Conservation (phyloP, 192 early-diverging fungal species). For the Rhizoclosmatium globosum region DNA sequence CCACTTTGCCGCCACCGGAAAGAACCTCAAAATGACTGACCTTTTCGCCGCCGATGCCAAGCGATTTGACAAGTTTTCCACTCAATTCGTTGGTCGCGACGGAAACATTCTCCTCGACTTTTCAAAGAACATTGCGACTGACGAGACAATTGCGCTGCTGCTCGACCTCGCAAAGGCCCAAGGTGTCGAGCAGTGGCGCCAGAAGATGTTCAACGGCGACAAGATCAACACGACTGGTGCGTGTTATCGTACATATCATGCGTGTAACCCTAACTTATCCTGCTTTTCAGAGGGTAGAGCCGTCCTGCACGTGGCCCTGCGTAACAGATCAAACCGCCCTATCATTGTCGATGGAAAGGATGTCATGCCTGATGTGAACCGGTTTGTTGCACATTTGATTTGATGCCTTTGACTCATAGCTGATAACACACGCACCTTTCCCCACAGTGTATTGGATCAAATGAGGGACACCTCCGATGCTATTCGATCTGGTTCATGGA, state of each 20-base stretch:
- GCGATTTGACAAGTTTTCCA: slow-evolving; percentile 84
- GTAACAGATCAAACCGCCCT: slow-evolving; percentile 83
- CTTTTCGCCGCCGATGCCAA: slow-evolving; percentile 78
- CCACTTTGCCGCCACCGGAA: slow-evolving; percentile 83
- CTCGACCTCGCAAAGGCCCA: slow-evolving; percentile 85
- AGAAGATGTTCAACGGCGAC: slow-evolving; percentile 94
- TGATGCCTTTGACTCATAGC: no score
- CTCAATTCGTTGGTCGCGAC: slow-evolving; percentile 64
- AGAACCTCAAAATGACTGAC: slow-evolving; percentile 77
- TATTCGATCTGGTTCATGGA: slow-evolving; percentile 92
- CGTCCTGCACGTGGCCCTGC: slow-evolving; percentile 94
- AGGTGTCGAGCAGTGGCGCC: slow-evolving; percentile 85
- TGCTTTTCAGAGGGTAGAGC: slow-evolving; percentile 78
- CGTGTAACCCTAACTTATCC: slow-evolving; percentile 1
- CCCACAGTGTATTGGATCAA: slow-evolving; percentile 80
- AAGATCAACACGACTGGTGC: slow-evolving; percentile 90
- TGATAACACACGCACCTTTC: not conserved
- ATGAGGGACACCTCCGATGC: slow-evolving; percentile 85
- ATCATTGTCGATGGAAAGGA: slow-evolving; percentile 89
- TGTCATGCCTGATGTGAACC: slow-evolving; percentile 95
- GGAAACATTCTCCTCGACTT: slow-evolving; percentile 87
- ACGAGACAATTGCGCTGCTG: slow-evolving; percentile 82
- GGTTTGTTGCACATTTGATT: not conserved
- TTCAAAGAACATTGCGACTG: slow-evolving; percentile 93
- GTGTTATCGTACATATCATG: not conserved